Percentiles rank a stretch among this genome's conserved stretches.
Evolutionary conservation across 176 grass and related monocot genomes (phyloP).

Genomic region (Guadua angustifolia): DNA sequence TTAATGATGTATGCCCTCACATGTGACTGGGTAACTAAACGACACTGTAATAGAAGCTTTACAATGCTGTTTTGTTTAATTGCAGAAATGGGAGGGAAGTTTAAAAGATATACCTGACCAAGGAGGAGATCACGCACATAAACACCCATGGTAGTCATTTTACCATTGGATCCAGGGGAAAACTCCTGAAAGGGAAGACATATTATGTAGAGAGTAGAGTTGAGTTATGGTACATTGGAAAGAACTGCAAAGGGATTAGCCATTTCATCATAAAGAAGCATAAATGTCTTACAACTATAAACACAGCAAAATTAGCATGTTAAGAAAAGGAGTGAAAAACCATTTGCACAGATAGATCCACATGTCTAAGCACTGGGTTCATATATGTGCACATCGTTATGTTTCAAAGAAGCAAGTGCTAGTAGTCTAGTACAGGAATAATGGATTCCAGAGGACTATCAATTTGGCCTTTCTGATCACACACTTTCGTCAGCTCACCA

Average conservation of each 20-base stretch:
- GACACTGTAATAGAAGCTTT: slow-evolving; percentile 29
- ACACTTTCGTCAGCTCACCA: background rate
- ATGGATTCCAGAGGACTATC: background rate
- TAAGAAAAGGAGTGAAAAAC: background rate
- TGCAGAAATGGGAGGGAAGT: background rate
- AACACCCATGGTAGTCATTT: slow-evolving; percentile 90
- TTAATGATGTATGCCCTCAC: slow-evolving; percentile 37
- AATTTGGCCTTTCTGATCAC: background rate
- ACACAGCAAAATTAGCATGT: background rate
- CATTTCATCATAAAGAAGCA: slow-evolving; percentile 29
- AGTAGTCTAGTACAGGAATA: slow-evolving; percentile 26
- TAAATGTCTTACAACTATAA: slow-evolving; percentile 6
- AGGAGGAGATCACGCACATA: slow-evolving; percentile 97
- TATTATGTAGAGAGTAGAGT: slow-evolving; percentile 12
- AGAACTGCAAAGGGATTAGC: background rate
- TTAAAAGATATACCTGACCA: slow-evolving; percentile 78
- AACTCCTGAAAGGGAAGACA: slow-evolving; percentile 67
- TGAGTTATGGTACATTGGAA: slow-evolving; percentile 3
- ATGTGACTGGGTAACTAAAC: slow-evolving; percentile 39
- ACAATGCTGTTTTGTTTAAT: slow-evolving; percentile 15
- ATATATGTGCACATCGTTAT: background rate
- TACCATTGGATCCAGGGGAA: slow-evolving; percentile 84
- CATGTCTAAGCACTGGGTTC: slow-evolving; percentile 25
- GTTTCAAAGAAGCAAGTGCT: slow-evolving; percentile 23
- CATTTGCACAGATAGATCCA: background rate